Evolutionary conservation across 2,329 filamentous ascomycete genomes (phyloP), one percentile per base, ranked within the genome.

Genomic region (Clonostachys byssicola): DNA sequence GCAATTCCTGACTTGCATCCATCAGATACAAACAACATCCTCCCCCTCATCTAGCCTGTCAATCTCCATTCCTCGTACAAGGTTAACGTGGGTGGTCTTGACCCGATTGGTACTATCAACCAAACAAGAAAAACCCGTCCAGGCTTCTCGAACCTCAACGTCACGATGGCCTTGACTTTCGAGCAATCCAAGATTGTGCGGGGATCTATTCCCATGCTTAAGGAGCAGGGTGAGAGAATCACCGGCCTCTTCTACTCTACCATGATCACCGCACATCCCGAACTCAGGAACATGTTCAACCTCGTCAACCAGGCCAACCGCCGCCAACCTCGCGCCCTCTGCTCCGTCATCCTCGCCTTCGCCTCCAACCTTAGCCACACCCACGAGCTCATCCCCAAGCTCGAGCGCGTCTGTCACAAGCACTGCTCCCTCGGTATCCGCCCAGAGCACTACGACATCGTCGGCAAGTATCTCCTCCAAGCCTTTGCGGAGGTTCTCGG

Each of bases 241-340:
- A 85, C 86, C 6, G 74, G 74, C n/a, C 74, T 78, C 53, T 90
- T 92, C 71, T 91, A 92, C 72, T 72, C 73, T 51, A 83, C 80
- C 59, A 80, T 91, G 72, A 71, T 91, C 20, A 60, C 61, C 12
- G 80, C 81, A 38, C 74, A 89, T 50, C 86, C 86, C 0, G 76
- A 81, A 41, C 77, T 91, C 34, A 79, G 83, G 56, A 77, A 83
- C 63, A 72, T 86, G 64, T 90, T 91, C 76, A 90, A 89, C 54
- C 56, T 54, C 1, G 62, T 60, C 49, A 66, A 66, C 55, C 62
- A 64, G 54, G 58, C 59, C 50, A 66, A 63, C 46, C 63, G 61
- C 40, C 61, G 61, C 10, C 63, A 66, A 43, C 63, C 63, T 7
- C 58, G 63, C 43, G 63, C 63, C 35, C 56, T 66, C 38, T 60